These are phyloP conservation scores for Glycine tomentella DNA, from an alignment of 306 rosid genomes.

Conservation along the genomic window DNA sequence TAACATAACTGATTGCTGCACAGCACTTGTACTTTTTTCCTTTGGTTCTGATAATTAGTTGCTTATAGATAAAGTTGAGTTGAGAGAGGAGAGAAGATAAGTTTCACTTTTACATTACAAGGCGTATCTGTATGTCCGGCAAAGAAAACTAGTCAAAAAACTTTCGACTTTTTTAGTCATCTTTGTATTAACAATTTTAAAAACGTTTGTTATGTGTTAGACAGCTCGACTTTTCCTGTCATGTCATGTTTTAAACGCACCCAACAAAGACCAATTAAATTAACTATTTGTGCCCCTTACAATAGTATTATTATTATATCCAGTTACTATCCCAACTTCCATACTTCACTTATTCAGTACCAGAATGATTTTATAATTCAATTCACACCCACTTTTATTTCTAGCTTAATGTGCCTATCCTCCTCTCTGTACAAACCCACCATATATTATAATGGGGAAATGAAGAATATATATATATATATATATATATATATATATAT, in stretches of 20 bases:
- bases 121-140: slow-evolving; percentile 17
- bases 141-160: slow-evolving; percentile 63
- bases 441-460: too few relatives aligned
- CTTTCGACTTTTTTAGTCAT: slow-evolving; percentile 29
- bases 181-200: background rate
- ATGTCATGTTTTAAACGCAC: slow-evolving; percentile 77
- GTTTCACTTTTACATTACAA: slow-evolving; percentile 53
- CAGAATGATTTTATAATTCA: slow-evolving; percentile 53
- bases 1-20: slow-evolving; percentile 6
- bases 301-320: background rate
- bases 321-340: slow-evolving; percentile 17
- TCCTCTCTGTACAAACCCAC: background rate
- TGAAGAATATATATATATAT: too few relatives aligned
- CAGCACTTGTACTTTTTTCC: background rate
- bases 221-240: slow-evolving; percentile 72
- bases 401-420: background rate
- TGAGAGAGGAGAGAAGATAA: background rate
- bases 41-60: too few relatives aligned
- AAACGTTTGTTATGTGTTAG: slow-evolving; percentile 65
- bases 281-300: background rate
- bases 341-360: slow-evolving; percentile 43
- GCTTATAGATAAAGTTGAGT: slow-evolving; percentile 35
- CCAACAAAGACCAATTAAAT: background rate
- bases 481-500: too few relatives aligned
- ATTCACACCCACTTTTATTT: slow-evolving; percentile 24